These are phyloP conservation scores for Phytophthora macrochlamydospora DNA, from an alignment of 352 stramenopile species.

Conservation along the genomic window DNA sequence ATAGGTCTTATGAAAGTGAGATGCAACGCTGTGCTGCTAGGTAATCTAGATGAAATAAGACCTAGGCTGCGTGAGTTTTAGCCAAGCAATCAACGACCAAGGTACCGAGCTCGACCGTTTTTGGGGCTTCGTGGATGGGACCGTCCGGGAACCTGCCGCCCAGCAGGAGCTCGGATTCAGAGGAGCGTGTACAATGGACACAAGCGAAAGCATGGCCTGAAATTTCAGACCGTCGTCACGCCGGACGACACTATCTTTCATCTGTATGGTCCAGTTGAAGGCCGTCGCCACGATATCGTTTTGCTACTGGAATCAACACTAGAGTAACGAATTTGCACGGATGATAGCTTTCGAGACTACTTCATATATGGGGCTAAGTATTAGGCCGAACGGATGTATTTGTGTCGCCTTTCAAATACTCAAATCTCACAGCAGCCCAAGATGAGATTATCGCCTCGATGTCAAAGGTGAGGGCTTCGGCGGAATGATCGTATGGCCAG, in stretches of 20 bases:
- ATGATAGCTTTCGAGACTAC: background rate
- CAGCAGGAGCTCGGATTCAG: background rate
- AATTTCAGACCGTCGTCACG: slow-evolving; percentile 5
- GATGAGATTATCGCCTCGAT: slow-evolving; percentile 2
- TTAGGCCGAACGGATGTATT: slow-evolving; percentile 9
- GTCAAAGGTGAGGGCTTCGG: background rate
- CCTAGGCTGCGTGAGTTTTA: slow-evolving; percentile 3
- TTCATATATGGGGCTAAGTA: slow-evolving; percentile 6
- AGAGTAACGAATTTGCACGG: background rate
- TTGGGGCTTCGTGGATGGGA: slow-evolving; percentile 7
- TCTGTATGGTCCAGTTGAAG: slow-evolving; percentile 1
- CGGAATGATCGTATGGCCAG: background rate
- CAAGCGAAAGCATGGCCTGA: slow-evolving; percentile 1
- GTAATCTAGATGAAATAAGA: background rate
- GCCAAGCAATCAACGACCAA: slow-evolving; percentile 8
- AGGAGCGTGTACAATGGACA: slow-evolving; percentile 4
- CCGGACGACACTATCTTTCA: slow-evolving; percentile 2
- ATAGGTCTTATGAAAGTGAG: background rate
- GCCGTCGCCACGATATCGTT: background rate
- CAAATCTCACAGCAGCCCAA: background rate
- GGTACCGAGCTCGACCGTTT: slow-evolving; percentile 5
- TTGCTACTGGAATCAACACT: background rate
- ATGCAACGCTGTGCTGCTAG: background rate
- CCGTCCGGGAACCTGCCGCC: slow-evolving; percentile 1
- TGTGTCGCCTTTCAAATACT: slow-evolving; percentile 7